Evolutionary conservation across 768 basidiomycete genomes (phyloP).

Genomic region (Cyclocybe aegerita): DNA sequence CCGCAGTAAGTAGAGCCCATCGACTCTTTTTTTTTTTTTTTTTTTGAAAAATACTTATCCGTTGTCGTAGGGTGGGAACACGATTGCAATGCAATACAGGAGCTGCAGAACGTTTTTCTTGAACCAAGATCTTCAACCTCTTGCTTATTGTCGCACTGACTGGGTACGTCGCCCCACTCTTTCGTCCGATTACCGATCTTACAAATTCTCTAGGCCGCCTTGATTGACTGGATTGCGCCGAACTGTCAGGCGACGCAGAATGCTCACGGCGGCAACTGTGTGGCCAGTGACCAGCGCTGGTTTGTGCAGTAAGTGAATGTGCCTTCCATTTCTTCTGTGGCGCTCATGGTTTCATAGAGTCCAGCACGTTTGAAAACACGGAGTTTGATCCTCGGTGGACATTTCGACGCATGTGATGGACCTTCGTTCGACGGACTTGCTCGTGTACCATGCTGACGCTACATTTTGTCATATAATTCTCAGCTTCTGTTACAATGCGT

Average conservation of each 20-base stretch:
- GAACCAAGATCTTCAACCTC: conserved; percentile 38
- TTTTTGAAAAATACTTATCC: background rate
- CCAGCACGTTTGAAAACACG: too few relatives aligned
- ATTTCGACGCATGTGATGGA: too few relatives aligned
- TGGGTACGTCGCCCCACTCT: conserved; percentile 33
- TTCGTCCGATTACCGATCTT: background rate
- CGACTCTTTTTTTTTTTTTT: background rate
- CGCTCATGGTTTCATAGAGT: too few relatives aligned
- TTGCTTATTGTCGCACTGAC: conserved; percentile 46
- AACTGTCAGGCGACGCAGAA: conserved; percentile 50
- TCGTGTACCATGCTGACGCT: too few relatives aligned
- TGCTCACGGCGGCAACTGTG: conserved; percentile 49
- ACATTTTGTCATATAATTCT: too few relatives aligned
- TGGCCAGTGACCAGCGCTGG: conserved; percentile 44
- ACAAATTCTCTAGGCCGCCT: conserved; percentile 26
- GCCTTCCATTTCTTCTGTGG: background rate
- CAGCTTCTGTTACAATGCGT: too few relatives aligned
- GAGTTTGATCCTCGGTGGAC: too few relatives aligned
- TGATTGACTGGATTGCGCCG: conserved; percentile 40
- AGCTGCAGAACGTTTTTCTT: conserved; percentile 48
- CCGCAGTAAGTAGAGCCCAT: conserved; percentile 20
- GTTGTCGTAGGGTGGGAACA: conserved; percentile 28
- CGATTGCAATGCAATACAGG: conserved; percentile 38
- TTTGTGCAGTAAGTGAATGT: conserved; percentile 44
- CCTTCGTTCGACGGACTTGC: too few relatives aligned